Evolutionary conservation across 306 rosid genomes (phyloP).

Genomic region (Quillaja saponaria): DNA sequence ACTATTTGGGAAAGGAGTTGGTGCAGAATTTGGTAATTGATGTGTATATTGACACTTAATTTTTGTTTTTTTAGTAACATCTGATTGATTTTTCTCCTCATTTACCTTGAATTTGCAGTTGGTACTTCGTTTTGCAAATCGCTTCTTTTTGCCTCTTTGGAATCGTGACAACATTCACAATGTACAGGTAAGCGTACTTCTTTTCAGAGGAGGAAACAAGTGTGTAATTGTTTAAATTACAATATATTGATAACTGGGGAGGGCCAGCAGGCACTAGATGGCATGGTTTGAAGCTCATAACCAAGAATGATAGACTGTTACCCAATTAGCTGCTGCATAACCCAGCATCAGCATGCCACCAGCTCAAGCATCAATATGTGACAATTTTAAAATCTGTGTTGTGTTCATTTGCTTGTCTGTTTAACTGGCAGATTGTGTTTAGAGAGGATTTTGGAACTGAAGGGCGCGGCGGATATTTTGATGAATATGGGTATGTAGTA

Average conservation of each 20-base stretch:
- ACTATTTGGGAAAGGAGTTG: conserved; percentile 93
- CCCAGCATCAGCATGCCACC: conserved; percentile 18
- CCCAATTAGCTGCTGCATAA: conserved; percentile 21
- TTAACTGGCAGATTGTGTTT: conserved; percentile 77
- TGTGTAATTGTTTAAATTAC: conserved; percentile 22
- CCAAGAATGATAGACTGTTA: no score
- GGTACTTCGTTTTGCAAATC: conserved; percentile 98
- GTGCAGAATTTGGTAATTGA: conserved; percentile 90
- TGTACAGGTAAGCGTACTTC: conserved; percentile 71
- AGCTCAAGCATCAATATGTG: conserved; percentile 19
- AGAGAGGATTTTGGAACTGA: conserved; percentile 99
- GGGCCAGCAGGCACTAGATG: no score
- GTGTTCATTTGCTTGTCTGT: conserved; percentile 27
- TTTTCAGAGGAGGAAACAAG: no score
- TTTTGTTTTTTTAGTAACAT: conserved; percentile 25
- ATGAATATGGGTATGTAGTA: conserved; percentile 79
- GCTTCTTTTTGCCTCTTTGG: conserved; percentile 90
- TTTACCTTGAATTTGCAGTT: conserved; percentile 56
- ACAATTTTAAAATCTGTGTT: no score
- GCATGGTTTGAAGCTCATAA: no score
- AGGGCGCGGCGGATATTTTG: conserved; percentile 99
- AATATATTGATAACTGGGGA: conserved; percentile 22
- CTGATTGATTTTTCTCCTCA: conserved; percentile 38
- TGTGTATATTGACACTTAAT: conserved; percentile 20
- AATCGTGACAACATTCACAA: conserved; percentile 93